A percentile compares a stretch with the other conserved stretches of the same genome.
phyloP scores from a whole-genome alignment of 345 rosid genomes.

The Salix purpurea region DNA sequence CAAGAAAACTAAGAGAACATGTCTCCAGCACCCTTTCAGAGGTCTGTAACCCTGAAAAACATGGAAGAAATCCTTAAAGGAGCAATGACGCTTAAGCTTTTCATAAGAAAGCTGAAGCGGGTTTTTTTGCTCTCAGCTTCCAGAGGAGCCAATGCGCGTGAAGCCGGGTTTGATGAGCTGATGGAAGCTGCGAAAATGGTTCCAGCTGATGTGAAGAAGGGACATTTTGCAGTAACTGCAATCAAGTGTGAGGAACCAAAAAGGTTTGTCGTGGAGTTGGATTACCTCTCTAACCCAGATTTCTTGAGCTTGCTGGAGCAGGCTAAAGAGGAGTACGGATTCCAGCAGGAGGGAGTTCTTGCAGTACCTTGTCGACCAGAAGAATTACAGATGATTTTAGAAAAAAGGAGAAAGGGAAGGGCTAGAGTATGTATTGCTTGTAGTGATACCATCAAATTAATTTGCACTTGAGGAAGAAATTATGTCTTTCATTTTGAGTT shows the following conservation, averaged over 20 bases:
- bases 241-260: constrained; percentile 38
- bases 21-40: background rate
- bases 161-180: constrained; percentile 10
- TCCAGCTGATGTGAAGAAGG: constrained; percentile 42
- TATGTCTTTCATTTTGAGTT: background rate
- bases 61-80: constrained; percentile 12
- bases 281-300: constrained; percentile 37
- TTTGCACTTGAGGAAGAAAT: background rate
- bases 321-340: constrained; percentile 54
- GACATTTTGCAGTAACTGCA: constrained; percentile 46
- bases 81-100: constrained; percentile 27
- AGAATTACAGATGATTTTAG: constrained; percentile 40
- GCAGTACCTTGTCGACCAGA: constrained; percentile 56
- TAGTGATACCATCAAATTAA: background rate
- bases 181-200: constrained; percentile 10
- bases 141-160: background rate
- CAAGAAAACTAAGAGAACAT: background rate
- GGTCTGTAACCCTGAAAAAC: background rate
- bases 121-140: constrained; percentile 12
- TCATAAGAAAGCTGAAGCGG: constrained; percentile 18
- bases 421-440: background rate
- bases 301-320: constrained; percentile 44
- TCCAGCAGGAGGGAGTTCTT: constrained; percentile 40
- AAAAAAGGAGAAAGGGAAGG: constrained; percentile 14
- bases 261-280: constrained; percentile 52